Percentiles rank a stretch among this genome's conserved stretches.
Conservation (phyloP, 1,284 basidiomycete genomes). For the Leccinum glutinopallens region DNA sequence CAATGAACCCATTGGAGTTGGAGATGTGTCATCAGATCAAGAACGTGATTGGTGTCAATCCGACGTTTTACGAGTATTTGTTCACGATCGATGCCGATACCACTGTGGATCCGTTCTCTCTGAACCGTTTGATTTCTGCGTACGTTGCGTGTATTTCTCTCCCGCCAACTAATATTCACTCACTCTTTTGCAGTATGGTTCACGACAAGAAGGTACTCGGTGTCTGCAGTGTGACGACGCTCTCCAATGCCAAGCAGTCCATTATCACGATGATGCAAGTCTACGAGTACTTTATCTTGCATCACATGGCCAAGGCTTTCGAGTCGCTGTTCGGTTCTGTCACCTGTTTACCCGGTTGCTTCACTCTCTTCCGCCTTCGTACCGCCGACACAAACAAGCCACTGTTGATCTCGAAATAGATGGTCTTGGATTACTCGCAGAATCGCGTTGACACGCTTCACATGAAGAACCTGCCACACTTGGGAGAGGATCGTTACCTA, state of each 20-base stretch:
- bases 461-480: constrained; percentile 95
- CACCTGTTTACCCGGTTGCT: constrained; percentile 97
- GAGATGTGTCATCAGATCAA: constrained; percentile 99
- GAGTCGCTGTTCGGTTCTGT: constrained; percentile 97
- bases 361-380: constrained; percentile 91
- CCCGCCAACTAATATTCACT: not conserved
- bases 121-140: constrained; percentile 92
- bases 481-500: constrained; percentile 98
- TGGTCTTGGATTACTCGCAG: constrained; percentile 94
- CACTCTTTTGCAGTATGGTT: constrained; percentile 61
- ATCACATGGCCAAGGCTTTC: constrained; percentile 98
- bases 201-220: constrained; percentile 93
- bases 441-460: constrained; percentile 97
- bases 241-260: constrained; percentile 90
- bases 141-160: constrained; percentile 42
- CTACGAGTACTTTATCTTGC: constrained; percentile 98
- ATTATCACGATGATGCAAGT: constrained; percentile 99
- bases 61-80: constrained; percentile 96
- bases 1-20: constrained; percentile 96
- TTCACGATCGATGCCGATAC: constrained; percentile 97
- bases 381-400: constrained; percentile 94
- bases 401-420: constrained; percentile 83
- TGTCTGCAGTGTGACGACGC: constrained; percentile 91
- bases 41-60: constrained; percentile 99
- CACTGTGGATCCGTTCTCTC: constrained; percentile 80